Base-by-base conservation (phyloP, 768 basidiomycete species). In the Mycena haematopus region DNA sequence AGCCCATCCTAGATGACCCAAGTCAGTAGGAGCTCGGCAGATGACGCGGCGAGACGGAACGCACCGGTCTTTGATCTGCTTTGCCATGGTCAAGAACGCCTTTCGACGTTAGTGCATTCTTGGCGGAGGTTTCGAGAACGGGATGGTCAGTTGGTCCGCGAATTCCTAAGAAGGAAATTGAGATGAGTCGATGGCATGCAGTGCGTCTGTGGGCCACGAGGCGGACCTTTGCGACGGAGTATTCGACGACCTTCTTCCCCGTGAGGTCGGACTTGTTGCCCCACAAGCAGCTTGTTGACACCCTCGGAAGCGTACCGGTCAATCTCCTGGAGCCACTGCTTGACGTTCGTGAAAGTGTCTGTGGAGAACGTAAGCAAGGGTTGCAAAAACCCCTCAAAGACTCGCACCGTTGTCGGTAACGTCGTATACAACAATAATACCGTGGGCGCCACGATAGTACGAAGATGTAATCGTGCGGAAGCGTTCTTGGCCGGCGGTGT, bases 361-460 rank as follows among this genome's bases (percentile, higher is more conserved):
- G 51, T 21, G 31, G 31, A 22, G 47, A 49, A 38, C 46, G 45
- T 36, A 21, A 51, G 33, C 11, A 11, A 8, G 55, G 51, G 42
- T 21, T 54, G 24, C 22, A 6, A 27, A 17, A 4, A 27, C 6
- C 29, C 29, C 29, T 4, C 29, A 9, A 6, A 11, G 33, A 8
- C 51, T n/a, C 79, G 49, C 63, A 91, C 91, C 93, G 71, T 92
- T 93, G 62, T 98, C 96, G 45, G 95, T 96, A 56, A 98, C 95
- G 75, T 95, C 93, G 80, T 98, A 99, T n/a, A 99, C 96, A 52
- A 99, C 91, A 71, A 99, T 92, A 74, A 99, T 99, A 66, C 97
- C 97, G 74, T 96, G 95, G 51, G 97, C 97, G 44, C 97, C 97
- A 62, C 97, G 88, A 82, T 99, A 99, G 84, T 99, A 99, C n/a